Conservation (phyloP, 2,329 filamentous ascomycete species). For the Ascosphaera pollenicola region DNA sequence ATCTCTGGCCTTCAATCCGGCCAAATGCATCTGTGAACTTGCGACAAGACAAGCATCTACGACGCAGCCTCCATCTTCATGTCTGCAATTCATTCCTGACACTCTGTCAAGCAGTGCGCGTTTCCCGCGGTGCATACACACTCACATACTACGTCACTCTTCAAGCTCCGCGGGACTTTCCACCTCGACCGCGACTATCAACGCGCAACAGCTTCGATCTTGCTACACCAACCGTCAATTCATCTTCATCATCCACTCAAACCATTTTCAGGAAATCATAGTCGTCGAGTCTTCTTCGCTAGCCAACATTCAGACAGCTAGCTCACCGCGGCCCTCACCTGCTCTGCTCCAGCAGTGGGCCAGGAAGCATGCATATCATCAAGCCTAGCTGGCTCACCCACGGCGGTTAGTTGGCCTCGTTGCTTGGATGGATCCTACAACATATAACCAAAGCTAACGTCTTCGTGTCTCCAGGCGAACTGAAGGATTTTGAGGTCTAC, state of each 20-base stretch:
- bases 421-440: background rate
- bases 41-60: too few species aligned
- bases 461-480: conserved; percentile 42
- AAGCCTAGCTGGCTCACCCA: conserved; percentile 94
- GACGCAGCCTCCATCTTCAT: too few species aligned
- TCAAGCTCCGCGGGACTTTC: background rate
- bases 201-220: too few species aligned
- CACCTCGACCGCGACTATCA: background rate
- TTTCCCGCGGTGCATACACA: too few species aligned
- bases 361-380: conserved; percentile 50
- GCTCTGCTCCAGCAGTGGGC: background rate
- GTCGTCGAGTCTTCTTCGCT: too few species aligned
- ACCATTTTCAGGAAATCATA: too few species aligned
- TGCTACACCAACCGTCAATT: too few species aligned
- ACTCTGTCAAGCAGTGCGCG: too few species aligned
- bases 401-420: conserved; percentile 37
- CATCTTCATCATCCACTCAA: too few species aligned
- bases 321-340: background rate
- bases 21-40: too few species aligned
- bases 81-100: too few species aligned
- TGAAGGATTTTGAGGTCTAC: conserved; percentile 97
- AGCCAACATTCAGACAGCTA: background rate
- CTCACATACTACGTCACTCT: background rate
- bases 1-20: too few species aligned
- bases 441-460: conserved; percentile 1